Conservation (phyloP, 805 yeast species). For the Suhomyces xylopsoci region DNA sequence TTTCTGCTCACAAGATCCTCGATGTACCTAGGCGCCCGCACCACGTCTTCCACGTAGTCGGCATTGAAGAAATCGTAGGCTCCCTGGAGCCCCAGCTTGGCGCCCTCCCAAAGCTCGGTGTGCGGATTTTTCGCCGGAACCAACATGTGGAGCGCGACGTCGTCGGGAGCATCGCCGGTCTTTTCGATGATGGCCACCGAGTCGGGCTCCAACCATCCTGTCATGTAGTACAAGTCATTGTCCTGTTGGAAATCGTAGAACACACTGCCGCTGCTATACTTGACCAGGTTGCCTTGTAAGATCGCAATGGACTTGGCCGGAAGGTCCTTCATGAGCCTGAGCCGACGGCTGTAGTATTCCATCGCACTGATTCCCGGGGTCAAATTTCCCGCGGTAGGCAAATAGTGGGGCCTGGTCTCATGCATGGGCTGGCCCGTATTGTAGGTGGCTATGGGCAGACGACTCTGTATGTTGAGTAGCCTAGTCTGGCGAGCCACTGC, state of each 20-base stretch:
- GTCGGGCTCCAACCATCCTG: slow-evolving; percentile 93
- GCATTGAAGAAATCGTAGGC: slow-evolving; percentile 85
- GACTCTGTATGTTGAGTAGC: slow-evolving; percentile 11
- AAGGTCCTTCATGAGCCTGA: slow-evolving; percentile 52
- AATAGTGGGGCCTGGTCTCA: slow-evolving; percentile 76
- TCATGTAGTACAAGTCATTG: slow-evolving; percentile 78
- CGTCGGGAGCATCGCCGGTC: slow-evolving; percentile 44
- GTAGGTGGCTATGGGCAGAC: slow-evolving; percentile 27
- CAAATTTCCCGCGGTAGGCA: slow-evolving; percentile 70
- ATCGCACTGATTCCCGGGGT: slow-evolving; percentile 85
- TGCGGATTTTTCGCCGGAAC: slow-evolving; percentile 79
- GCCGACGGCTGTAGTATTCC: slow-evolving; percentile 77
- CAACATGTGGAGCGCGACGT: slow-evolving; percentile 66
- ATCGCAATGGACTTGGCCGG: slow-evolving; percentile 69
- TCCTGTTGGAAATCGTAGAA: slow-evolving; percentile 92
- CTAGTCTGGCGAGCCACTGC: not conserved
- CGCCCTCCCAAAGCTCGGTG: slow-evolving; percentile 94
- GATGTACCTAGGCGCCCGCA: slow-evolving; percentile 42
- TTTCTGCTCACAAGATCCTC: slow-evolving; percentile 47
- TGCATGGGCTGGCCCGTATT: slow-evolving; percentile 81
- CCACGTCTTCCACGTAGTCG: slow-evolving; percentile 60
- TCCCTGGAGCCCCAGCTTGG: slow-evolving; percentile 81
- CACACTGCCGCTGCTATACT: slow-evolving; percentile 86
- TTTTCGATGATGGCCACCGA: slow-evolving; percentile 68
- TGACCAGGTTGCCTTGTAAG: slow-evolving; percentile 65